Percentiles rank a stretch among this genome's conserved stretches.
These are phyloP conservation scores for Aristolochia californica DNA, from an alignment of 164 flowering plant species.

Conservation along the genomic window DNA sequence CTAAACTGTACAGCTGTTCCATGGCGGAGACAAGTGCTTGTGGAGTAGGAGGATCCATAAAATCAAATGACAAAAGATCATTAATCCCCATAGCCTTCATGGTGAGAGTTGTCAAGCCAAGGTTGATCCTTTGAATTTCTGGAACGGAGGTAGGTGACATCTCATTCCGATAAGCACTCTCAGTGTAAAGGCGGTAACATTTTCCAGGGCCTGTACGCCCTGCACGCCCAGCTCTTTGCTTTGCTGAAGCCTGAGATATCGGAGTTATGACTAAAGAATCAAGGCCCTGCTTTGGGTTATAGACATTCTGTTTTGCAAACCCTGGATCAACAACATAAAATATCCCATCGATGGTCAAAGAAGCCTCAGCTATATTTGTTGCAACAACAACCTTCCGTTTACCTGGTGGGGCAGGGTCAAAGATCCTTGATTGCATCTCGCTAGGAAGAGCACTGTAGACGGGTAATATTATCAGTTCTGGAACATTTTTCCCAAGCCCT, in stretches of 20 bases:
- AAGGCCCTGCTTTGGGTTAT: constrained; percentile 85
- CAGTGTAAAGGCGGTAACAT: constrained; percentile 89
- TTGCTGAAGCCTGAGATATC: constrained; percentile 93
- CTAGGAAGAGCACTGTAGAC: constrained; percentile 94
- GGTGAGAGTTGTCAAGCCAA: constrained; percentile 54
- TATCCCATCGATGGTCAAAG: constrained; percentile 87
- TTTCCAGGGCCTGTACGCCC: constrained; percentile 99
- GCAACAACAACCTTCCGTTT: constrained; percentile 95
- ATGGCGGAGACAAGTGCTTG: constrained; percentile 95
- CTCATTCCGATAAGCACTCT: constrained; percentile 82
- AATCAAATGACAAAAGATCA: constrained; percentile 81
- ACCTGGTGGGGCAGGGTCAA: constrained; percentile 89
- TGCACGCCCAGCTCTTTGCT: constrained; percentile 97
- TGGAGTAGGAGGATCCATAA: constrained; percentile 92
- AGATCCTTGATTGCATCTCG: constrained; percentile 93
- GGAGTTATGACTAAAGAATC: constrained; percentile 83
- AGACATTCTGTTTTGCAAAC: constrained; percentile 90
- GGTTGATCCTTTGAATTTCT: constrained; percentile 87
- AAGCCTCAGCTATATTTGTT: constrained; percentile 94
- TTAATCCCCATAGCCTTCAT: constrained; percentile 97
- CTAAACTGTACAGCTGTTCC: constrained; percentile 83
- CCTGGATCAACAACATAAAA: constrained; percentile 92
- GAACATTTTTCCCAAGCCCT: constrained; percentile 77
- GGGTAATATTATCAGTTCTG: constrained; percentile 77
- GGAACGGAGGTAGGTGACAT: constrained; percentile 84